A percentile compares a stretch with the other conserved stretches of the same genome.
phyloP scores from a whole-genome alignment of 176 grass and related monocot genomes.

The Lolium rigidum region DNA sequence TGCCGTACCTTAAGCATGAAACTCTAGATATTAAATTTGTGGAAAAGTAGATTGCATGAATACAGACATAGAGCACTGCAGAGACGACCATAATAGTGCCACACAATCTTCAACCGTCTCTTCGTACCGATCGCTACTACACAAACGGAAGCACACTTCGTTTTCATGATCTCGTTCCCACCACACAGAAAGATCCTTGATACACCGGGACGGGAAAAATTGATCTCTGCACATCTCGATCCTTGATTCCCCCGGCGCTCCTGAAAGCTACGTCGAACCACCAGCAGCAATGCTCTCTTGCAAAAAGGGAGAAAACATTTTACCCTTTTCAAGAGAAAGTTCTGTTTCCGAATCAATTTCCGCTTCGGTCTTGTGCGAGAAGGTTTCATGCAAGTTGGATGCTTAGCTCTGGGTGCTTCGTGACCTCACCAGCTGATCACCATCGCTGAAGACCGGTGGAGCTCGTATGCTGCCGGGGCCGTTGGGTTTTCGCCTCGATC shows the following conservation, averaged over 20 bases:
- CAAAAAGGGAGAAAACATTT: too few relatives aligned
- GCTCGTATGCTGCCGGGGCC: not conserved
- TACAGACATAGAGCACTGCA: too few relatives aligned
- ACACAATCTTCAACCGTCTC: not conserved
- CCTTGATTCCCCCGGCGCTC: constrained; percentile 25
- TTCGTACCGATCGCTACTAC: not conserved
- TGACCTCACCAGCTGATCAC: not conserved
- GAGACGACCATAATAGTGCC: not conserved
- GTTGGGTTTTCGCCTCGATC: not conserved
- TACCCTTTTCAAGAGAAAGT: not conserved
- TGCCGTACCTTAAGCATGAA: too few relatives aligned
- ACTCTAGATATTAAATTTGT: too few relatives aligned
- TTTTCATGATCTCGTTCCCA: constrained; percentile 8
- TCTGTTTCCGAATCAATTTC: not conserved
- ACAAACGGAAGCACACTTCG: not conserved
- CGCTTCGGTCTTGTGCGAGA: not conserved
- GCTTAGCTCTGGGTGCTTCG: not conserved
- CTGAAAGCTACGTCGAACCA: constrained; percentile 55
- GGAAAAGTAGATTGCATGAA: too few relatives aligned
- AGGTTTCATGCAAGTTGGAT: not conserved
- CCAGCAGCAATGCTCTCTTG: not conserved
- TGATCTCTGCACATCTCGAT: constrained; percentile 13
- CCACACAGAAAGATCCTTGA: not conserved
- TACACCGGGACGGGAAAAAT: not conserved
- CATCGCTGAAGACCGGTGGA: too few relatives aligned